Evolutionary conservation across 2,329 filamentous ascomycete species (phyloP), one percentile per base, ranked within the genome.

Genomic region (Sarocladium strictum): DNA sequence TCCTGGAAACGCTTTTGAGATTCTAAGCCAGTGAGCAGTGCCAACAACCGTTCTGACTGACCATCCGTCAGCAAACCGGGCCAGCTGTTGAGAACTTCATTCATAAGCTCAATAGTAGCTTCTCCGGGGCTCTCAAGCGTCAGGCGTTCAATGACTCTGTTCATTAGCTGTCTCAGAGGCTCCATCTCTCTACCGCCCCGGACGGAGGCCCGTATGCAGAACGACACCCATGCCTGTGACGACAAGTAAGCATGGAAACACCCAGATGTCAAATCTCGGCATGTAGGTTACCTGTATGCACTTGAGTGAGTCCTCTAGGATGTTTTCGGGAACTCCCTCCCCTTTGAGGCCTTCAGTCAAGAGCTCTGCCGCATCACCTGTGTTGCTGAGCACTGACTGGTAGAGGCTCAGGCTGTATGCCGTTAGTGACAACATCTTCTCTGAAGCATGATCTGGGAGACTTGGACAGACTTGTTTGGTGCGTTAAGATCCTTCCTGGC

Each of bases 211-310:
- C 81, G 79, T 62, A 90, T 86, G 4, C 84, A 85, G 63, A 90
- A 91, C 60, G 83, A 77, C 29, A 90, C 78, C 87, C 88, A 93
- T 3, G 85, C 79, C 85, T 88, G 64, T 40, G 63, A 63, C 12
- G n/a, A 19, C 26, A 69, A 23, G 33, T 38, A 4, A 40, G 15
- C 6, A 37, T 3, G 17, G 5, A 5, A n/a, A 9, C 32, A 17
- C 12, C 23, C 21, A 19, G 23, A 15, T 27, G 21, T 4, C 7
- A 29, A 5, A 3, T 3, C 21, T 12, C 35, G 15, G n/a, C 19
- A n/a, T n/a, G n/a, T 9, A 21, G 57, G 70, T 59, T 68, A 84
- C 83, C 72, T 86, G 83, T 53, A 85, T 75, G 61, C 81, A 85
- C 61, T 71, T 76, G 58, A 87, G 77, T 11, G 79, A 73, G 59